These are phyloP conservation scores for Colletotrichum eleusines DNA, from an alignment of 2,329 filamentous ascomycete species.

Conservation along the genomic window DNA sequence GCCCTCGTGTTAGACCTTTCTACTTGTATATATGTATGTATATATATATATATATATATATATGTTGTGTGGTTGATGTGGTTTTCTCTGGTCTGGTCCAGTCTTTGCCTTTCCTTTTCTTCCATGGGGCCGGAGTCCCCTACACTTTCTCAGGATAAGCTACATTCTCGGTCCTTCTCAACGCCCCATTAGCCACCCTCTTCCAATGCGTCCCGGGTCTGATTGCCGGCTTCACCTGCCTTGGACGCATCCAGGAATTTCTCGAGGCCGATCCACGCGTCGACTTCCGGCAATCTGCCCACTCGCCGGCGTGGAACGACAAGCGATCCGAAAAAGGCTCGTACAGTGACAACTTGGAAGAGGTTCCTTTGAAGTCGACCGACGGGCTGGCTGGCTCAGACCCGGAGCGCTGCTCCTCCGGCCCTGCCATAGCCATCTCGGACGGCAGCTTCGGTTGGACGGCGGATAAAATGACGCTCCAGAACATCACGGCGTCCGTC, in stretches of 20 bases:
- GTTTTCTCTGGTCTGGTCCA: no score
- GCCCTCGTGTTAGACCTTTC: no score
- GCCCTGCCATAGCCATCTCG: conserved; percentile 19
- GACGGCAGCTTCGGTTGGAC: conserved; percentile 51
- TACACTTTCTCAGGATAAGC: no score
- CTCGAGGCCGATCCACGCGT: conserved; percentile 47
- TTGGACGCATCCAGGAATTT: conserved; percentile 53
- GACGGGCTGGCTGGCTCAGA: neutral
- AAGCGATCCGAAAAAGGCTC: conserved; percentile 39
- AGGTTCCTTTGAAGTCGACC: conserved; percentile 6
- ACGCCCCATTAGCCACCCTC: conserved; percentile 48
- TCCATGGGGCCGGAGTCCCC: no score
- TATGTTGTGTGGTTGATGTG: no score
- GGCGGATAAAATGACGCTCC: conserved; percentile 46
- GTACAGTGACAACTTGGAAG: conserved; percentile 25
- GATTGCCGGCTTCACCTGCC: conserved; percentile 50
- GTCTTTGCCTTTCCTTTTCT: no score
- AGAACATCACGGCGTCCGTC: conserved; percentile 50
- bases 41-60: no score
- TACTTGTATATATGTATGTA: no score
- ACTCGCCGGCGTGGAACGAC: conserved; percentile 1
- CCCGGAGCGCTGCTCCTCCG: neutral
- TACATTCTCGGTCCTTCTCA: conserved; percentile 52
- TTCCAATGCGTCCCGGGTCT: conserved; percentile 51
- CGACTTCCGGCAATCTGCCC: conserved; percentile 45